Conservation (phyloP, 2,329 filamentous ascomycete species). For the Pseudohalonectria lignicola region DNA sequence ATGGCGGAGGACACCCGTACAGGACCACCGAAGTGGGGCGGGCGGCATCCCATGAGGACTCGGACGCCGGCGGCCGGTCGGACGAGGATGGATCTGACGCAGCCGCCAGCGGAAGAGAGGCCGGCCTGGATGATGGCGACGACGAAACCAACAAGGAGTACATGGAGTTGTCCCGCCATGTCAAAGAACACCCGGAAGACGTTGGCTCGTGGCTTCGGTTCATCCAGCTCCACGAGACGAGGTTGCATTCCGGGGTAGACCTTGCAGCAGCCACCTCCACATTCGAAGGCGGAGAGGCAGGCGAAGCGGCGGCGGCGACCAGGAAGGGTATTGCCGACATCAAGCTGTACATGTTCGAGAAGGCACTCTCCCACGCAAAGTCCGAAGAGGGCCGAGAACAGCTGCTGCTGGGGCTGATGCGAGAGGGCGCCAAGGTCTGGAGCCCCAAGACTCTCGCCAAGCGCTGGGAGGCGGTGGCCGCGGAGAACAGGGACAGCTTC, state of each 20-base stretch:
- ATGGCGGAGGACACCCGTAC: constrained; percentile 41
- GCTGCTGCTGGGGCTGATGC: constrained; percentile 59
- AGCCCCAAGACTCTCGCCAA: constrained; percentile 45
- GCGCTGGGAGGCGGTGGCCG: constrained; percentile 45
- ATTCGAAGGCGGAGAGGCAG: not conserved
- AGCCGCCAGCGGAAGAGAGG: too few relatives aligned
- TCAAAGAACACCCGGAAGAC: constrained; percentile 56
- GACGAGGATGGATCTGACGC: constrained; percentile 17
- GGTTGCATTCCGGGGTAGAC: constrained; percentile 13
- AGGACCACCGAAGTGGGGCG: constrained; percentile 52
- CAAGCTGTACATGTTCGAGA: constrained; percentile 68
- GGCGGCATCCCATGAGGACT: constrained; percentile 36
- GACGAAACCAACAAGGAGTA: constrained; percentile 35
- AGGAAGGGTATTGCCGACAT: constrained; percentile 66
- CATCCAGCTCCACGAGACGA: constrained; percentile 64
- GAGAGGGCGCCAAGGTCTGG: constrained; percentile 68
- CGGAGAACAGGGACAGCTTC: constrained; percentile 45
- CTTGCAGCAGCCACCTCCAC: too few relatives aligned
- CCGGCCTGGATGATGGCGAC: constrained; percentile 23
- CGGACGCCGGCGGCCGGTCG: constrained; percentile 31
- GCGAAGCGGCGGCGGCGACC: constrained; percentile 34
- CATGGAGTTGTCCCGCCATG: constrained; percentile 49
- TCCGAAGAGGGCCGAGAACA: constrained; percentile 38
- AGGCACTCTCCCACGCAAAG: constrained; percentile 52
- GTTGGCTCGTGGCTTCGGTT: constrained; percentile 66